Evolutionary conservation across 805 yeast species (phyloP).

Genomic region (Hanseniaspora nectarophila): DNA sequence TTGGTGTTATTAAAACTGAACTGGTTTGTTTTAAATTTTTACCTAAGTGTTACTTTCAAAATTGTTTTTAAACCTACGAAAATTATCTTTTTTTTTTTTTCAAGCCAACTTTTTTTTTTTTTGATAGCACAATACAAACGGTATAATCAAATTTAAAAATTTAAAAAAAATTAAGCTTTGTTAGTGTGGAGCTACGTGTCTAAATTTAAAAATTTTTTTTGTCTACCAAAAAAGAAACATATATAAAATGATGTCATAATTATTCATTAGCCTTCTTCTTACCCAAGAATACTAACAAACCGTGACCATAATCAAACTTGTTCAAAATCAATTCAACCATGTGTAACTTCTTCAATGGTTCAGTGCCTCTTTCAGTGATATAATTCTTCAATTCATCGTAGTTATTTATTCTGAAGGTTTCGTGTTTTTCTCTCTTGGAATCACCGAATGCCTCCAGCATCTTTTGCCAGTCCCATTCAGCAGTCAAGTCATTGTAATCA

Average conservation of each 20-base stretch:
- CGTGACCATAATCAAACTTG: constrained; percentile 52
- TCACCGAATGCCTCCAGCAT: constrained; percentile 58
- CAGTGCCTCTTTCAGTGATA: constrained; percentile 26
- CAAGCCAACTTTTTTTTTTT: too few relatives aligned
- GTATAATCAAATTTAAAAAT: too few relatives aligned
- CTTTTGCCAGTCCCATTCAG: constrained; percentile 70
- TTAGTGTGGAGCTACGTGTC: too few relatives aligned
- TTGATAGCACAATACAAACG: too few relatives aligned
- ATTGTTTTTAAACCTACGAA: too few relatives aligned
- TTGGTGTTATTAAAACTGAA: too few relatives aligned
- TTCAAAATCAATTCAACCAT: constrained; percentile 51
- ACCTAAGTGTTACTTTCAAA: too few relatives aligned
- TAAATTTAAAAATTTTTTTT: not conserved
- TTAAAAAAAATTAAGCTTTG: too few relatives aligned
- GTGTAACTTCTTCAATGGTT: constrained; percentile 30
- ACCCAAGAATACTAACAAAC: constrained; percentile 31
- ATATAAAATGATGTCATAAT: not conserved
- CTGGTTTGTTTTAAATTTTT: too few relatives aligned
- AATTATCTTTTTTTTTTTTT: too few relatives aligned
- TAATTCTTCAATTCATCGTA: constrained; percentile 31
- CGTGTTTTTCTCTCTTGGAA: constrained; percentile 26
- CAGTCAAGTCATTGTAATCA: constrained; percentile 70
- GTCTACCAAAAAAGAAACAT: not conserved
- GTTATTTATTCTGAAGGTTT: constrained; percentile 29
- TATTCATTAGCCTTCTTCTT: not conserved